A percentile compares a stretch with the other conserved stretches of the same genome.
Evolutionary conservation across 169 alveolate species (phyloP).

Genomic region (Plasmodium falciparum): DNA sequence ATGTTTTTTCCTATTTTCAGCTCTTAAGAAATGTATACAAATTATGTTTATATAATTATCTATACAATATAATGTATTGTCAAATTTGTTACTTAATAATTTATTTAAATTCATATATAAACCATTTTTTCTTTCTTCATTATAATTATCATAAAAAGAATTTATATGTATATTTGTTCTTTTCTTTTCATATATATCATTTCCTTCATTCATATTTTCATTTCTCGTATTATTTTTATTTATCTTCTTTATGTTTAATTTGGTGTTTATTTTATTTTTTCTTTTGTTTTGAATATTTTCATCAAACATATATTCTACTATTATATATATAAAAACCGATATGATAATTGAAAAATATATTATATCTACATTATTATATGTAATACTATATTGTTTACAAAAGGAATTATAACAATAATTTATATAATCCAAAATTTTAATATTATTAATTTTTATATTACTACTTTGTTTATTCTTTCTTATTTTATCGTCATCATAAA

Average conservation of each 20-base stretch:
- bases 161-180: too few species aligned
- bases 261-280: not conserved
- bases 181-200: too few species aligned
- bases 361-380: slow-evolving; percentile 12
- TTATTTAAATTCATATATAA: slow-evolving; percentile 21
- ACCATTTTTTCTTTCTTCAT: not conserved
- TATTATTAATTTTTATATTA: slow-evolving; percentile 24
- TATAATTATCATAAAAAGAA: not conserved
- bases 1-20: not conserved
- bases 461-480: too few species aligned
- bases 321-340: slow-evolving; percentile 17
- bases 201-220: too few species aligned
- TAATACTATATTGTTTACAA: not conserved
- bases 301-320: slow-evolving; percentile 45
- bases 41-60: slow-evolving; percentile 41
- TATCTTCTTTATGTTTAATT: too few species aligned
- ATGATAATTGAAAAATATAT: slow-evolving; percentile 41
- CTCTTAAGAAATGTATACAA: slow-evolving; percentile 45
- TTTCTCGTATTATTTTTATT: too few species aligned
- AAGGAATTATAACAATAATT: slow-evolving; percentile 47
- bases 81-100: slow-evolving; percentile 44
- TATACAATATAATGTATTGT: slow-evolving; percentile 43
- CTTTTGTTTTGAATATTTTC: slow-evolving; percentile 12
- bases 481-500: not conserved
- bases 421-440: slow-evolving; percentile 35